A percentile compares a stretch with the other conserved stretches of the same genome.
These are phyloP conservation scores for Asterella californica DNA, from an alignment of 225 moss, liverwort and hornwort species.

Conservation along the genomic window DNA sequence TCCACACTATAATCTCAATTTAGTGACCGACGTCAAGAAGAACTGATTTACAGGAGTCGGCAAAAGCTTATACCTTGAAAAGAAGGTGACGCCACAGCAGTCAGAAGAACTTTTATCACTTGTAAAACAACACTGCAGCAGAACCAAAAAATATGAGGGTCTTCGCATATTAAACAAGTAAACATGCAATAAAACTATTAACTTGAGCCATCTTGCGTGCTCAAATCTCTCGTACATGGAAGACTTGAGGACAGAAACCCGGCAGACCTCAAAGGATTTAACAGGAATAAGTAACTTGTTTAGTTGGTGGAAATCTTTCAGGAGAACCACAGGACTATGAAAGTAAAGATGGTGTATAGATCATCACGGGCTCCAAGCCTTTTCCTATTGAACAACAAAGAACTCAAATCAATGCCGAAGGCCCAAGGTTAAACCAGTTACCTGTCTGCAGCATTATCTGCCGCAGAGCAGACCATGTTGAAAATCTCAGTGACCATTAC, in stretches of 20 bases:
- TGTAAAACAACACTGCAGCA: constrained; percentile 87
- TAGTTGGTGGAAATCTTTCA: neutral
- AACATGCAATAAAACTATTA: neutral
- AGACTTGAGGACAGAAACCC: neutral
- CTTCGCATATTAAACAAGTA: too few species aligned
- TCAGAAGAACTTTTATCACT: constrained; percentile 94
- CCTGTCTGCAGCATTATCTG: constrained; percentile 89
- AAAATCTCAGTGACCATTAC: constrained; percentile 80
- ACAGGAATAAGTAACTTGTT: neutral
- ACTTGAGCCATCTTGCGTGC: neutral
- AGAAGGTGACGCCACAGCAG: constrained; percentile 84
- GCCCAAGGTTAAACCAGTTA: constrained; percentile 6
- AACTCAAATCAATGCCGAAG: neutral
- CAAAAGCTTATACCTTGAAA: constrained; percentile 63
- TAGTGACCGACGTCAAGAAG: neutral
- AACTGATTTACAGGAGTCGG: neutral
- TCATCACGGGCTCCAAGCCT: neutral
- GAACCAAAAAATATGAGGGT: neutral
- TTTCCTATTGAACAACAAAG: neutral
- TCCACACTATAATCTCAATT: neutral
- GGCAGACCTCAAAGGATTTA: neutral
- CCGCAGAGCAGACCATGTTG: constrained; percentile 81
- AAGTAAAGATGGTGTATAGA: too few species aligned
- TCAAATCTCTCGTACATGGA: neutral
- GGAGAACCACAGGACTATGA: neutral